Evolutionary conservation across 2,329 filamentous ascomycete genomes (phyloP), one percentile per base, ranked within the genome.

Genomic region (Trichoderma breve): DNA sequence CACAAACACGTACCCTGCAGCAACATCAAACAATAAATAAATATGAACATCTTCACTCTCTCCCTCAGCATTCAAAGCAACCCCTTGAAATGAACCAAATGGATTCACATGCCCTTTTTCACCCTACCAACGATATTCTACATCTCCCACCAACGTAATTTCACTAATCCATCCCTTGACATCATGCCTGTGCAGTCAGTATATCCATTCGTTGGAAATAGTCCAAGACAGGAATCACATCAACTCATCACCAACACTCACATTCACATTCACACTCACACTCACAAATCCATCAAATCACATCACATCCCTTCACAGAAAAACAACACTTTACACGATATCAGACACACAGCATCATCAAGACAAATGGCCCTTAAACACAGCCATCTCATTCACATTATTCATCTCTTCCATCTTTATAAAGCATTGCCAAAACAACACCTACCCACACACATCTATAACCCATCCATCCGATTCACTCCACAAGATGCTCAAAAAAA

Each of bases 371-470:
- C 11, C 24, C 11, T 0, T 2, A 53, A 53, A 21, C n/a, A 14
- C 43, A 12, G 9, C 24, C 26, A 24, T 30, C 9, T 53, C 51
- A 39, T 66, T 58, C 34, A 34, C 55, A 39, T 57, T 68, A 32
- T 43, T 68, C 64, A 58, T 58, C 21, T 15, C 34, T 24, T 53
- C 57, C 34, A 34, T 53, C 57, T 24, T 30, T 72, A 32, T 28
- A 63, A 55, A 34, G 47, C 69, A 74, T 73, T 76, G 78, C 78
- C 67, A 73, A 72, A 65, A 21, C 32, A 28, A 3, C 18, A 51
- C 3, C 36, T 2, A 18, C 14, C 36, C 9, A 14, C 14, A 66
- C 65, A 72, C 71, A 68, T 79, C 74, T 77, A 78, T 78, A 18
- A 66, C 18, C 43, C 28, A 32, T 36, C 30, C 43, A 47, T 21